Evolutionary conservation across 1,284 basidiomycete species (phyloP).

Genomic region (Naganishia liquefaciens): DNA sequence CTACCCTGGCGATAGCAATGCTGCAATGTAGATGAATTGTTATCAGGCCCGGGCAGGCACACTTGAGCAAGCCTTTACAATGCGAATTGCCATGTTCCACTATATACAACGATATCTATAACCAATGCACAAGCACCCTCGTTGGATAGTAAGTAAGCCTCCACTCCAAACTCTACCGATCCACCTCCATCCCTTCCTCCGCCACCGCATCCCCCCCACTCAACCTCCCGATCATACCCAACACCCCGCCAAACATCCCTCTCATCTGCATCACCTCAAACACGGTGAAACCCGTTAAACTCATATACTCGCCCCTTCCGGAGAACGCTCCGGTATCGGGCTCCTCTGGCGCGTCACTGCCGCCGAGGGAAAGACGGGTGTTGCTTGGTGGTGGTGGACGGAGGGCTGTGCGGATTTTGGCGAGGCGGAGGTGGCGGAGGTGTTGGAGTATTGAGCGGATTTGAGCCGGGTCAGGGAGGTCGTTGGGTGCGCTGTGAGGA

Average conservation of each 20-base stretch:
- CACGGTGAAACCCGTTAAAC: slow-evolving; percentile 32
- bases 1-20: too few relatives aligned
- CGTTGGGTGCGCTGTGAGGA: slow-evolving; percentile 77
- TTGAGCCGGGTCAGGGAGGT: slow-evolving; percentile 76
- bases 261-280: slow-evolving; percentile 33
- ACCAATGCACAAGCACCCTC: too few relatives aligned
- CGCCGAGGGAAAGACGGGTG: not conserved
- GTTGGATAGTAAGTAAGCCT: too few relatives aligned
- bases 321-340: slow-evolving; percentile 33
- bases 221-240: slow-evolving; percentile 21
- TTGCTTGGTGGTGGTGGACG: slow-evolving; percentile 41
- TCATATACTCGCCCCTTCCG: slow-evolving; percentile 32
- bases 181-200: slow-evolving; percentile 21
- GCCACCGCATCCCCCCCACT: slow-evolving; percentile 25
- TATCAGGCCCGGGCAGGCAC: too few relatives aligned
- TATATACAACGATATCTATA: too few relatives aligned
- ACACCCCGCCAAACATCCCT: slow-evolving; percentile 26
- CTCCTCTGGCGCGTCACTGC: not conserved
- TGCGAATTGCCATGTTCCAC: too few relatives aligned
- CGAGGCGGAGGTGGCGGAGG: slow-evolving; percentile 88
- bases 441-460: slow-evolving; percentile 86
- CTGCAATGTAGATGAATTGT: too few relatives aligned
- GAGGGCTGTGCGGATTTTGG: slow-evolving; percentile 87
- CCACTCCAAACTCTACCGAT: not conserved
- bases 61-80: too few relatives aligned